phyloP scores from a whole-genome alignment of 2,329 filamentous ascomycete species.

The Exophiala xenobiotica region DNA sequence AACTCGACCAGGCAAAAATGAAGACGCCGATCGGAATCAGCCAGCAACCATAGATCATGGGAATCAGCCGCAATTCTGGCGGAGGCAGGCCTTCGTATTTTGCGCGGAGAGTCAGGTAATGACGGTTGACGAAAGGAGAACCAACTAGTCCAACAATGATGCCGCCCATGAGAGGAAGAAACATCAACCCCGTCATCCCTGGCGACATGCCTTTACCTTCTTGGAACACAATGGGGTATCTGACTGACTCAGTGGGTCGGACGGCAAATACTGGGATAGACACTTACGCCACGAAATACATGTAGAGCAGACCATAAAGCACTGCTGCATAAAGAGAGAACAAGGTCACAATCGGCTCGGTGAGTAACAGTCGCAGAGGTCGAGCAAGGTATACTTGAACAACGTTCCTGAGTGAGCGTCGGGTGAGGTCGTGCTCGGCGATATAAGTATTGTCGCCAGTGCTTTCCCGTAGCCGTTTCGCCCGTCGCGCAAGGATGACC shows the following conservation, averaged over 20 bases:
- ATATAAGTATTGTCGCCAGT: constrained; percentile 48
- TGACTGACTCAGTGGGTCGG: neutral
- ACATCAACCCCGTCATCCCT: constrained; percentile 76
- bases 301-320: constrained; percentile 58
- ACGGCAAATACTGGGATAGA: constrained; percentile 26
- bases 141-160: constrained; percentile 66
- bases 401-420: constrained; percentile 47
- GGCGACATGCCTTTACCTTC: constrained; percentile 75
- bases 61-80: constrained; percentile 73
- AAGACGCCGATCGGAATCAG: constrained; percentile 66
- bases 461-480: constrained; percentile 57
- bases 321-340: constrained; percentile 83
- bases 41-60: constrained; percentile 77
- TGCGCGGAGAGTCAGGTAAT: constrained; percentile 66
- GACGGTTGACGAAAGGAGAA: constrained; percentile 72
- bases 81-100: constrained; percentile 71
- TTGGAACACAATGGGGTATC: constrained; percentile 70
- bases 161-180: constrained; percentile 76
- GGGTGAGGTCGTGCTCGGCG: neutral
- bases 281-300: constrained; percentile 53
- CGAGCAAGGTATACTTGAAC: neutral
- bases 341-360: constrained; percentile 78
- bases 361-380: constrained; percentile 37
- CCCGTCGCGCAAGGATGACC: constrained; percentile 61
- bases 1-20: constrained; percentile 66